Conservation (phyloP, 2,329 filamentous ascomycete species). For the Botryotinia convoluta region DNA sequence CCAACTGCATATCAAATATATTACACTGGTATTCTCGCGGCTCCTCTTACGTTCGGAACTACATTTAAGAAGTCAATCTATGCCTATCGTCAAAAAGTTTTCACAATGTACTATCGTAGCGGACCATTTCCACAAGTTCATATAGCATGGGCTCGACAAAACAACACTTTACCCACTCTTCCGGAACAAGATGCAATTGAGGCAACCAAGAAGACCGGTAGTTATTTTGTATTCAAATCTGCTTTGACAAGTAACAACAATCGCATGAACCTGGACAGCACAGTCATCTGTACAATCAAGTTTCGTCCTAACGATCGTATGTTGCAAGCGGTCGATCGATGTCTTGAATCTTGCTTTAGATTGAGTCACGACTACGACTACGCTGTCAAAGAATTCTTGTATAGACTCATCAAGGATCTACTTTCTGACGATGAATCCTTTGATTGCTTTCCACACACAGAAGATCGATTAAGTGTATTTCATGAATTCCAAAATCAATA, state of each 20-base stretch:
- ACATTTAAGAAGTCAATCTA: constrained; percentile 19
- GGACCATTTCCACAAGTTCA: constrained; percentile 30
- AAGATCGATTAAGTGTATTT: constrained; percentile 21
- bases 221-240: constrained; percentile 35
- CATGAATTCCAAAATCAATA: constrained; percentile 32
- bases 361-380: not conserved
- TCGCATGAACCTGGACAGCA: constrained; percentile 22
- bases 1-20: constrained; percentile 15
- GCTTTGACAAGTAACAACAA: constrained; percentile 12
- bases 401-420: constrained; percentile 28
- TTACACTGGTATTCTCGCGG: not conserved
- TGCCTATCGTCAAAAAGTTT: constrained; percentile 32
- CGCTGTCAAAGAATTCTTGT: constrained; percentile 28
- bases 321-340: constrained; percentile 25
- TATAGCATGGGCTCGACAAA: constrained; percentile 25
- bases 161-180: constrained; percentile 1
- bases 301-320: constrained; percentile 22
- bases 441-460: constrained; percentile 19
- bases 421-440: constrained; percentile 25
- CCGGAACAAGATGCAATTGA: constrained; percentile 20
- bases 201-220: constrained; percentile 25
- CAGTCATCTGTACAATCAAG: constrained; percentile 31
- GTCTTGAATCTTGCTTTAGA: constrained; percentile 29
- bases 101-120: constrained; percentile 29
- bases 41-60: not conserved